These are phyloP conservation scores for Pleurotus cornucopiae DNA, from an alignment of 768 basidiomycete species.

Conservation along the genomic window DNA sequence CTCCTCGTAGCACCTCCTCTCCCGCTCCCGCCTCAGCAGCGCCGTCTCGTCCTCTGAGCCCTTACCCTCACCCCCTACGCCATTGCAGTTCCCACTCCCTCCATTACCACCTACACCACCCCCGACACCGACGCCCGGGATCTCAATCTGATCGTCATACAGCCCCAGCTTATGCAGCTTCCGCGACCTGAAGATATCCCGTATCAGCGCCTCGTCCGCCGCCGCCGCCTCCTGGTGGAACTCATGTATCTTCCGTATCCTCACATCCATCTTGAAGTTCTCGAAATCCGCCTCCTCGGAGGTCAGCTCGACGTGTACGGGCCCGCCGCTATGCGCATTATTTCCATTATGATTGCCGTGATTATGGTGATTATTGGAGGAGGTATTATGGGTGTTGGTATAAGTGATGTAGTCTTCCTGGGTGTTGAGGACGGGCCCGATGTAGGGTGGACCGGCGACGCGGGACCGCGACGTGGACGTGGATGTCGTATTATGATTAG, in stretches of 20 bases:
- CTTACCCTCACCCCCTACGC: constrained; percentile 14
- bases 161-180: constrained; percentile 11
- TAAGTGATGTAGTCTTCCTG: constrained; percentile 13
- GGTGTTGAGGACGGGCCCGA: constrained; percentile 19
- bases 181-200: constrained; percentile 7
- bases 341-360: constrained; percentile 17
- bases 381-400: neutral
- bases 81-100: constrained; percentile 9
- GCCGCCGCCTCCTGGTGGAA: constrained; percentile 25
- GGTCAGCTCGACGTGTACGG: constrained; percentile 20
- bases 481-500: neutral
- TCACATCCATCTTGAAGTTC: constrained; percentile 39
- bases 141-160: constrained; percentile 15
- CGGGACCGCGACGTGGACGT: constrained; percentile 2
- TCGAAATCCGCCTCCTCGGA: constrained; percentile 36
- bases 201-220: constrained; percentile 11
- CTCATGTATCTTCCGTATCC: constrained; percentile 44
- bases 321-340: constrained; percentile 18
- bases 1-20: constrained; percentile 20
- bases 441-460: constrained; percentile 13
- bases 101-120: constrained; percentile 15
- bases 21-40: constrained; percentile 17
- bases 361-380: constrained; percentile 21
- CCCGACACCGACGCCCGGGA: constrained; percentile 14
- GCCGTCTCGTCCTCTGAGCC: constrained; percentile 20